A percentile compares a stretch with the other conserved stretches of the same genome.
phyloP scores from a whole-genome alignment of 169 alveolate genomes.

The Eimeria maxima region DNA sequence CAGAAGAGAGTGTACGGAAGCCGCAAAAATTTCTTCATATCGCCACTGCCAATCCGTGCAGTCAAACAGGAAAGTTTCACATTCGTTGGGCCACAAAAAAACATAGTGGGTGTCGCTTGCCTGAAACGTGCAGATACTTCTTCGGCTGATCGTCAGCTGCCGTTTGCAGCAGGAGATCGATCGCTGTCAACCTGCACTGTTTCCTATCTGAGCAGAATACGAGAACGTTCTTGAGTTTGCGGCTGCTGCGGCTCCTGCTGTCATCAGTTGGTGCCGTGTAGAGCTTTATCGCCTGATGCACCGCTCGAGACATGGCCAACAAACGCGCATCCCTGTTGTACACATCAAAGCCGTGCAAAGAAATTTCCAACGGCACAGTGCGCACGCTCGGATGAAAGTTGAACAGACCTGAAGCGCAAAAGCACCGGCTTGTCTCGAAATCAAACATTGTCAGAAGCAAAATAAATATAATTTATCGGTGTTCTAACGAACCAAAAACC shows the following conservation, averaged over 20 bases:
- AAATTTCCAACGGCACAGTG: constrained; percentile 88
- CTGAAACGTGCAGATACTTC: constrained; percentile 85
- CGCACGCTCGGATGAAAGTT: constrained; percentile 89
- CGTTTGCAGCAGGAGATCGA: constrained; percentile 93
- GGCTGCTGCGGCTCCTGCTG: constrained; percentile 78
- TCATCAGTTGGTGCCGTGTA: constrained; percentile 83
- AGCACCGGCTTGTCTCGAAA: neutral
- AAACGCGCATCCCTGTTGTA: constrained; percentile 93
- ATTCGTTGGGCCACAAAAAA: neutral
- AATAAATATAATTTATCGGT: neutral
- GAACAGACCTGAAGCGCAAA: constrained; percentile 81
- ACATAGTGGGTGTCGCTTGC: constrained; percentile 15
- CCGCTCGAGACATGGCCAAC: constrained; percentile 95
- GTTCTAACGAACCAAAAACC: neutral
- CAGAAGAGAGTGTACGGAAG: neutral
- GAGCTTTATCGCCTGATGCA: constrained; percentile 91
- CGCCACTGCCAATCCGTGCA: neutral
- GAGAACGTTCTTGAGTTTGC: constrained; percentile 89
- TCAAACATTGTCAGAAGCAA: neutral
- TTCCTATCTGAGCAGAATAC: constrained; percentile 97
- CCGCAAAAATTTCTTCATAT: neutral
- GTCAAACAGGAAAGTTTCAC: neutral
- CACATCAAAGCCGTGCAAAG: constrained; percentile 91
- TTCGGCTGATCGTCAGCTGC: constrained; percentile 88
- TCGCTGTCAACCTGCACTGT: constrained; percentile 96